Percentiles rank a stretch among this genome's conserved stretches.
Evolutionary conservation across 805 yeast species (phyloP).

Genomic region (Myxozyma vanderwaltii): DNA sequence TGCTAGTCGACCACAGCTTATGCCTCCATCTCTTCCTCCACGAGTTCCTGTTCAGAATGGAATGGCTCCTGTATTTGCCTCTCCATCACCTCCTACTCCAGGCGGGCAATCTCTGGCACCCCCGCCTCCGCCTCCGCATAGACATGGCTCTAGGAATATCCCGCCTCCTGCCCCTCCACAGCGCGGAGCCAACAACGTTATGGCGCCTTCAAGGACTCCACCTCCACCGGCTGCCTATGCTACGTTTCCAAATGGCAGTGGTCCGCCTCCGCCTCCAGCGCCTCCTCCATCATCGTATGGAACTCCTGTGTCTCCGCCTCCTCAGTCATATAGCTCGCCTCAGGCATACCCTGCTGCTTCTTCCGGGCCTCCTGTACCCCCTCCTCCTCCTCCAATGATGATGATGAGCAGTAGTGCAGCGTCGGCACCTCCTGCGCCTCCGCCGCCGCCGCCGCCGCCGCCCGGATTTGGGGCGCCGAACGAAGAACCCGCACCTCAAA

Average conservation of each 20-base stretch:
- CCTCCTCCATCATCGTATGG: constrained; percentile 24
- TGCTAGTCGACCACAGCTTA: constrained; percentile 25
- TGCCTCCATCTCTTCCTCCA: constrained; percentile 39
- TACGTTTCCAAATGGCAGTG: neutral
- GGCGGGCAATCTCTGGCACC: constrained; percentile 4
- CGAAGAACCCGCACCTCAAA: neutral
- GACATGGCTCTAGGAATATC: constrained; percentile 18
- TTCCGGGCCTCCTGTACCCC: neutral
- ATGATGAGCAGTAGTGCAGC: constrained; percentile 2
- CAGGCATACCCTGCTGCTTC: neutral
- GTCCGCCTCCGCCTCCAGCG: constrained; percentile 17
- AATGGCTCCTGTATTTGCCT: constrained; percentile 20
- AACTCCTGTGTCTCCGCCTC: constrained; percentile 7
- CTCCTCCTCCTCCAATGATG: constrained; percentile 34
- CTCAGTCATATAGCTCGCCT: neutral
- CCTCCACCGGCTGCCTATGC: constrained; percentile 20
- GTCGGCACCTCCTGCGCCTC: constrained; percentile 36
- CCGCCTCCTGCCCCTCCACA: constrained; percentile 21
- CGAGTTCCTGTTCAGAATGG: constrained; percentile 36
- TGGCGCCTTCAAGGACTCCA: constrained; percentile 15
- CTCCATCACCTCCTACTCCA: constrained; percentile 2
- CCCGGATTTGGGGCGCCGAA: constrained; percentile 3
- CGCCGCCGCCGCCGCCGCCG: constrained; percentile 38
- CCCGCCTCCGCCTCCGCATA: constrained; percentile 33
- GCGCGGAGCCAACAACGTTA: neutral